Conservation (phyloP, 192 early-diverging fungal species). For the Coemansia sp. region DNA sequence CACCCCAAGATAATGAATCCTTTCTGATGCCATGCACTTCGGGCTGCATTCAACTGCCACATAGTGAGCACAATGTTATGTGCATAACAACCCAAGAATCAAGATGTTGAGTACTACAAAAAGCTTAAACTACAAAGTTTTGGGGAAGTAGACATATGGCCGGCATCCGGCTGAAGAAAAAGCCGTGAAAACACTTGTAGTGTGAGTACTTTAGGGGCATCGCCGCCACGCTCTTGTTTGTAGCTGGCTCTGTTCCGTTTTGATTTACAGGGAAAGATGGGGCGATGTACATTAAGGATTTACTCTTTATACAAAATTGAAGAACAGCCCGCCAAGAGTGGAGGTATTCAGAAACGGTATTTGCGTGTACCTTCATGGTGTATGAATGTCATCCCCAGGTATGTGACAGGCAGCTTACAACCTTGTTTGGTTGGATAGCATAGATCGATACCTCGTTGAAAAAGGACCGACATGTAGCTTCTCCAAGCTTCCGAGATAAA, state of each 20-base stretch:
- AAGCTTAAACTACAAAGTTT: neutral
- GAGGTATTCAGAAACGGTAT: neutral
- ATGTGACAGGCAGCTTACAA: neutral
- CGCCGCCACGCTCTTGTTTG: neutral
- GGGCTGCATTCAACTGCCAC: neutral
- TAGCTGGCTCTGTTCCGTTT: neutral
- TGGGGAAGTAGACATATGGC: neutral
- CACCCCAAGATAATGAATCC: neutral
- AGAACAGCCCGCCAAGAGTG: neutral
- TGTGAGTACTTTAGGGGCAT: neutral
- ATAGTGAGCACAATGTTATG: neutral
- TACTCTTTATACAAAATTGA: neutral
- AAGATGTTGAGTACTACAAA: neutral
- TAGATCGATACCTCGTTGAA: neutral
- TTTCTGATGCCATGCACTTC: neutral
- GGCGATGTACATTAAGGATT: neutral
- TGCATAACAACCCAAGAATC: neutral
- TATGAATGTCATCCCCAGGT: neutral
- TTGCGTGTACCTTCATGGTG: neutral
- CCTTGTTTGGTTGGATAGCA: neutral
- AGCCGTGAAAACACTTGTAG: neutral
- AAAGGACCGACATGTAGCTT: neutral
- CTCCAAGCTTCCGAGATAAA: neutral
- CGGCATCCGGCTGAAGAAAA: neutral
- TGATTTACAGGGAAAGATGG: neutral